Conservation (phyloP, 75 land plant genomes). For the Isoetes taiwanensis region DNA sequence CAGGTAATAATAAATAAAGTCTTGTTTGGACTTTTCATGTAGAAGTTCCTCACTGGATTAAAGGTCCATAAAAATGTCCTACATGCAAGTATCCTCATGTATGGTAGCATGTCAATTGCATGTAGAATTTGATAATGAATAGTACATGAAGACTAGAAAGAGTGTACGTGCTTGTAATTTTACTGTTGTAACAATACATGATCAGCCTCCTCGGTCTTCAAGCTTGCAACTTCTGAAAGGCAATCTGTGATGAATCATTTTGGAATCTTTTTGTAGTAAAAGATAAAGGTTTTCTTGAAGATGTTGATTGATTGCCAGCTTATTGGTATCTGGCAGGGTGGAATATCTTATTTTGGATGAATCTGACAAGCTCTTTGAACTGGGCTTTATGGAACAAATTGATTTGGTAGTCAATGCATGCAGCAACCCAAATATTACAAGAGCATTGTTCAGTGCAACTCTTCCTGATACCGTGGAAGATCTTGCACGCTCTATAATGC, state of each 20-base stretch:
- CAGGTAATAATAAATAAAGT: conserved; percentile 24
- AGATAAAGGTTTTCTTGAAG: too few relatives aligned
- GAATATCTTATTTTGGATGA: conserved; percentile 91
- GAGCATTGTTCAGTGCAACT: conserved; percentile 92
- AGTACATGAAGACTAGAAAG: too few relatives aligned
- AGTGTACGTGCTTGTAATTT: background rate
- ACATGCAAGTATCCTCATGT: background rate
- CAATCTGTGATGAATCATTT: too few relatives aligned
- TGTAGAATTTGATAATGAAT: too few relatives aligned
- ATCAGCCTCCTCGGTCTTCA: too few relatives aligned
- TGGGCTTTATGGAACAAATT: conserved; percentile 81
- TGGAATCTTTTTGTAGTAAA: too few relatives aligned
- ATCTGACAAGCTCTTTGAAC: conserved; percentile 90
- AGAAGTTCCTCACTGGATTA: too few relatives aligned
- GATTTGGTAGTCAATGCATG: conserved; percentile 86
- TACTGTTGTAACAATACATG: too few relatives aligned
- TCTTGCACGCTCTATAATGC: conserved; percentile 87
- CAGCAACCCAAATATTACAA: conserved; percentile 60
- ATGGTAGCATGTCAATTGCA: too few relatives aligned
- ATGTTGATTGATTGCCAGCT: too few relatives aligned
- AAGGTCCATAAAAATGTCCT: background rate
- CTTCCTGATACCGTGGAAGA: conserved; percentile 89
- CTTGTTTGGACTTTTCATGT: background rate
- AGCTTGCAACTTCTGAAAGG: too few relatives aligned
- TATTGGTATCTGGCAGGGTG: conserved; percentile 58